These are phyloP conservation scores for Russula sp. DNA, from an alignment of 768 basidiomycete species.

Conservation along the genomic window DNA sequence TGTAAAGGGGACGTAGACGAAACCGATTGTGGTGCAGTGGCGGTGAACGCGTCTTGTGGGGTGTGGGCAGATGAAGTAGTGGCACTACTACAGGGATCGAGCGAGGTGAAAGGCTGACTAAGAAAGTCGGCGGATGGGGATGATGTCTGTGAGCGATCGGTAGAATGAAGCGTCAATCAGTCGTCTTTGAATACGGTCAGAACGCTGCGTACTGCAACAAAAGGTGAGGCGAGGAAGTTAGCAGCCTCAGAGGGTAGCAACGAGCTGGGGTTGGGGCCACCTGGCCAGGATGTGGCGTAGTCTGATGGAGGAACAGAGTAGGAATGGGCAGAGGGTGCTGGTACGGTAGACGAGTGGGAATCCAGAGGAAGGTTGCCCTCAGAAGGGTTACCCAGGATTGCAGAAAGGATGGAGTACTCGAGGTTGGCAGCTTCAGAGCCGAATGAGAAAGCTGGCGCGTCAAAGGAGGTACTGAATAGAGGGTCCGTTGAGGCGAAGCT, in stretches of 20 bases:
- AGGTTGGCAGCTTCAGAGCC: slow-evolving; percentile 88
- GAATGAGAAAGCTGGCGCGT: slow-evolving; percentile 58
- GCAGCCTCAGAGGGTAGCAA: slow-evolving; percentile 6
- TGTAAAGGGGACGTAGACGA: neutral
- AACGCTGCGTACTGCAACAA: neutral
- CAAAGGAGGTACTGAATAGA: slow-evolving; percentile 47
- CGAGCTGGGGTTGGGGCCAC: neutral
- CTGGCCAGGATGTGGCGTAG: slow-evolving; percentile 12
- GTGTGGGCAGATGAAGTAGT: neutral
- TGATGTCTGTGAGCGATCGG: slow-evolving; percentile 7
- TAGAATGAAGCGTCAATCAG: neutral
- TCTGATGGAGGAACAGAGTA: slow-evolving; percentile 9
- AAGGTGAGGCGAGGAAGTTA: slow-evolving; percentile 12
- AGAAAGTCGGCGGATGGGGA: slow-evolving; percentile 14
- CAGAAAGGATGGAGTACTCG: slow-evolving; percentile 91
- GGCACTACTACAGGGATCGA: slow-evolving; percentile 5
- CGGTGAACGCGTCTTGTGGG: neutral
- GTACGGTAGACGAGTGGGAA: slow-evolving; percentile 16
- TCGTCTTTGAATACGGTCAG: slow-evolving; percentile 6
- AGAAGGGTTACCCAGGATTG: slow-evolving; percentile 59
- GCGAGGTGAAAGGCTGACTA: slow-evolving; percentile 5
- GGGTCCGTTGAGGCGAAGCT: slow-evolving; percentile 46
- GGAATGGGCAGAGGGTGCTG: slow-evolving; percentile 13
- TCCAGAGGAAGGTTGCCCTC: slow-evolving; percentile 17
- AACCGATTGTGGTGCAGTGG: neutral